These are phyloP conservation scores for Chrysanthemum lavandulifolium DNA, from an alignment of 129 eudicot species.

Conservation along the genomic window DNA sequence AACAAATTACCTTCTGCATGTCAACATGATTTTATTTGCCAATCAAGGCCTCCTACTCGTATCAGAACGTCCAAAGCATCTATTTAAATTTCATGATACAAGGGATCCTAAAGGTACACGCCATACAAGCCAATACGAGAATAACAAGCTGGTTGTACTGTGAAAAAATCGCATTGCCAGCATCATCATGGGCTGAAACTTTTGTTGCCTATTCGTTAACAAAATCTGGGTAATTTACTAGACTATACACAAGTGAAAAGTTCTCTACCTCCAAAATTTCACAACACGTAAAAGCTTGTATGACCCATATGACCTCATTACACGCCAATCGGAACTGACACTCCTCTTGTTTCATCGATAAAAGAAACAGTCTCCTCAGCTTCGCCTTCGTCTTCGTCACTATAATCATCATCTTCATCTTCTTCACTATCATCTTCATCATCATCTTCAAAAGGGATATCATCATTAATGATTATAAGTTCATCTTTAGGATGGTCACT, in stretches of 20 bases:
- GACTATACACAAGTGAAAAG: slow-evolving; percentile 29
- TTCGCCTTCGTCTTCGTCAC: slow-evolving; percentile 20
- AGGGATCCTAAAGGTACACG: background rate
- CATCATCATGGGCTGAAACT: slow-evolving; percentile 5
- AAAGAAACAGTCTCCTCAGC: slow-evolving; percentile 15
- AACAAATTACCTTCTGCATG: background rate
- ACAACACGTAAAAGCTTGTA: slow-evolving; percentile 12
- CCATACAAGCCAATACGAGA: background rate
- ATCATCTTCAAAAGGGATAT: slow-evolving; percentile 35
- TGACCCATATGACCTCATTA: background rate
- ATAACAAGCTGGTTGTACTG: background rate
- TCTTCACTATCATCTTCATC: slow-evolving; percentile 29
- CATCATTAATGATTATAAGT: slow-evolving; percentile 15
- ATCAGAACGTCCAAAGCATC: background rate
- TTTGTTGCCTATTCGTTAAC: background rate
- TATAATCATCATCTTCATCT: background rate
- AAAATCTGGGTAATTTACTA: slow-evolving; percentile 13
- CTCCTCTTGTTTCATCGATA: slow-evolving; percentile 18
- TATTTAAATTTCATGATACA: background rate
- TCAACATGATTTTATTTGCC: background rate
- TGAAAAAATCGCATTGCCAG: background rate
- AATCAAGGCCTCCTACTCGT: background rate
- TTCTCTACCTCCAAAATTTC: slow-evolving; percentile 31
- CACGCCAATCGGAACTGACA: slow-evolving; percentile 24
- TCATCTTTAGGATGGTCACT: slow-evolving; percentile 18